Conservation (phyloP, 2,329 filamentous ascomycete species). For the Triangularia setosa region DNA sequence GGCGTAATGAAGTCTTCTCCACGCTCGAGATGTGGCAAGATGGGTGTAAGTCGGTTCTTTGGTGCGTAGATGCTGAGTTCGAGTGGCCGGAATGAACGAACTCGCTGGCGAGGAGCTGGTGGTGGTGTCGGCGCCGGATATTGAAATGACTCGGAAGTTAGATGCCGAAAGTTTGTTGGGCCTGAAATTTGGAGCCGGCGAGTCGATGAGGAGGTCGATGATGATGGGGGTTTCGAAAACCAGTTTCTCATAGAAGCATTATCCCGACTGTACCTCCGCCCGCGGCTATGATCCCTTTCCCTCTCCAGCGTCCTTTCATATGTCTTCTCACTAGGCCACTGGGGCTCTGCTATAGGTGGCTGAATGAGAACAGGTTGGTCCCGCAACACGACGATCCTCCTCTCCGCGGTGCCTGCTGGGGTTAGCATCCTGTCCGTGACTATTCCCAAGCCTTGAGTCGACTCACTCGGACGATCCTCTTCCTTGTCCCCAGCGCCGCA, state of each 20-base stretch:
- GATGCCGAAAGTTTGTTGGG: constrained; percentile 58
- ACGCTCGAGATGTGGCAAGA: constrained; percentile 49
- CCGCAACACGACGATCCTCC: constrained; percentile 28
- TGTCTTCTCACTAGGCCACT: constrained; percentile 27
- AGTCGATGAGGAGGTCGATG: constrained; percentile 15
- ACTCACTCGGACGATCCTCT: constrained; percentile 32
- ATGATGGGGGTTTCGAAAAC: constrained; percentile 41
- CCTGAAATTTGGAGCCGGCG: constrained; percentile 55
- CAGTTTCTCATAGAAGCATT: constrained; percentile 40
- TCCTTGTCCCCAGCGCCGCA: constrained; percentile 38
- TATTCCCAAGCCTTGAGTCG: constrained; percentile 17
- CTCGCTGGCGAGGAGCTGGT: constrained; percentile 28
- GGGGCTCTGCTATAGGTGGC: constrained; percentile 28
- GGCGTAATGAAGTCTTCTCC: constrained; percentile 34
- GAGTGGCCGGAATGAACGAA: constrained; percentile 48
- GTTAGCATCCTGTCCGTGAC: constrained; percentile 12
- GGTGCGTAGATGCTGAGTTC: constrained; percentile 52
- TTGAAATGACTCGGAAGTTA: constrained; percentile 46
- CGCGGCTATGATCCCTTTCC: constrained; percentile 20
- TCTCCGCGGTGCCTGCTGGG: constrained; percentile 25
- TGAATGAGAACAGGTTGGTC: constrained; percentile 32
- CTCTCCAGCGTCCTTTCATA: constrained; percentile 33
- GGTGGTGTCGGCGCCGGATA: constrained; percentile 26
- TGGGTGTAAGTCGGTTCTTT: constrained; percentile 49
- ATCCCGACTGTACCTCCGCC: constrained; percentile 24